Conservation (phyloP, 23 red algal species). For the Chondrus crispus region DNA sequence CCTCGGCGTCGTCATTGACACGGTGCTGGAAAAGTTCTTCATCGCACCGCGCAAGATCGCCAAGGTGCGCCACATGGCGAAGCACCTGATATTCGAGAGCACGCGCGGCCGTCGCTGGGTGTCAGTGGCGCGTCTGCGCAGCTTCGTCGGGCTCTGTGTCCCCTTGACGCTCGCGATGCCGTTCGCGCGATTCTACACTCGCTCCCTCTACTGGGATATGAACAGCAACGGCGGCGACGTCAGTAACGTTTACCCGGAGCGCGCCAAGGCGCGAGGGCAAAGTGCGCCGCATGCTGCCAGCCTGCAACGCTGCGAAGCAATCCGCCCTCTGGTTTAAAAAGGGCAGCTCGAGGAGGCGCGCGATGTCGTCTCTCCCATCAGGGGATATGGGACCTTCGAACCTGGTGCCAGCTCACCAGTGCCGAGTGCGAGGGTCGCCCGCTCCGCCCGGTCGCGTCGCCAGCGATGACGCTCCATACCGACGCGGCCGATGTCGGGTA, state of each 20-base stretch:
- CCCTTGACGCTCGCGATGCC: neutral
- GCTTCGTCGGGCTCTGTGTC: neutral
- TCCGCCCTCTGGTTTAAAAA: too few species aligned
- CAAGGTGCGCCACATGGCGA: neutral
- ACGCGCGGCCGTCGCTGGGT: neutral
- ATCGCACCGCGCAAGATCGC: neutral
- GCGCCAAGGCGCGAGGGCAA: too few species aligned
- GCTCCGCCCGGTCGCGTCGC: neutral
- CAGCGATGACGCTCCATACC: neutral
- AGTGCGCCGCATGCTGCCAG: too few species aligned
- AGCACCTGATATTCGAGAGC: neutral
- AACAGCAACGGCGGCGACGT: too few species aligned
- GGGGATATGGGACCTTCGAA: too few species aligned
- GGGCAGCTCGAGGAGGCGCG: too few species aligned
- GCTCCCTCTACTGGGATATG: neutral
- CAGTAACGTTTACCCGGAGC: too few species aligned
- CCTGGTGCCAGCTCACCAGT: too few species aligned
- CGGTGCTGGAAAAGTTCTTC: neutral
- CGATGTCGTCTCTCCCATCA: too few species aligned
- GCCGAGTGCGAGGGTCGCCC: too few species aligned
- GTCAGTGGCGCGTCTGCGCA: neutral
- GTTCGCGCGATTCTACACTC: neutral
- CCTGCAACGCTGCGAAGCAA: too few species aligned
- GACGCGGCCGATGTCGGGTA: neutral
- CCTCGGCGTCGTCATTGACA: neutral